Evolutionary conservation across 2,329 filamentous ascomycete genomes (phyloP), one percentile per base, ranked within the genome.

Genomic region (Aphanoascus verrucosus): DNA sequence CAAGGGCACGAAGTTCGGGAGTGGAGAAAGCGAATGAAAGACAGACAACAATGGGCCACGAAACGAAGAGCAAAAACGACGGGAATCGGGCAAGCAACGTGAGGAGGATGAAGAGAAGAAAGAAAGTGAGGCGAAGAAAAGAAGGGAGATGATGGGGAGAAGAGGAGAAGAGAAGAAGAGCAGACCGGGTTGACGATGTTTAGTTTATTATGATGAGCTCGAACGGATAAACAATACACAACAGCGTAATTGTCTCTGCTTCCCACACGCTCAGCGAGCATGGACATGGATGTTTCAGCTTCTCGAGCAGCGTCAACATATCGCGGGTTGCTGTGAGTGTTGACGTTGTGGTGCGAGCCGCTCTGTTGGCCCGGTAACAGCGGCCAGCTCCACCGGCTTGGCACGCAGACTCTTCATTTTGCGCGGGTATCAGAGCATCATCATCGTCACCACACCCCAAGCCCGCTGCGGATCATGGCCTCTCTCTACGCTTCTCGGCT

Each of bases 91-190:
- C 47, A 50, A 54, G 51, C 47, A 35, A 34, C 45, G 32, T 42
- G 52, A 49, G 54, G 53, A 56, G n/a, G 52, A 55, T 42, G 56
- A 52, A 53, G 57, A 46, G 48, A 52, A 28, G 23, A 28, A 28
- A 3, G 23, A 28, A 15, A 49, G 54, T 54, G 38, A 49, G 45
- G 51, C 48, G 50, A 55, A 52, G 44, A 54, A 56, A 56, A 50
- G 51, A 37, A 52, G 59, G 56, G 54, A 48, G 55, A 59, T 59
- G 56, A 28, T 28, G 23, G 23, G 59, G 55, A 59, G 64, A 60
- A 28, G 48, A 45, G 43, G 15, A 17, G 46, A 35, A n/a, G 23
- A 7, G 59, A 54, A 59, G 64, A 60, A 28, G 48, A 45, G 43
- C 19, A 17, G 46, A 35, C n/a, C 43, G 48, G 31, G 31, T 20